phyloP scores from a whole-genome alignment of 352 stramenopile species.

The Lagenidium sp. region DNA sequence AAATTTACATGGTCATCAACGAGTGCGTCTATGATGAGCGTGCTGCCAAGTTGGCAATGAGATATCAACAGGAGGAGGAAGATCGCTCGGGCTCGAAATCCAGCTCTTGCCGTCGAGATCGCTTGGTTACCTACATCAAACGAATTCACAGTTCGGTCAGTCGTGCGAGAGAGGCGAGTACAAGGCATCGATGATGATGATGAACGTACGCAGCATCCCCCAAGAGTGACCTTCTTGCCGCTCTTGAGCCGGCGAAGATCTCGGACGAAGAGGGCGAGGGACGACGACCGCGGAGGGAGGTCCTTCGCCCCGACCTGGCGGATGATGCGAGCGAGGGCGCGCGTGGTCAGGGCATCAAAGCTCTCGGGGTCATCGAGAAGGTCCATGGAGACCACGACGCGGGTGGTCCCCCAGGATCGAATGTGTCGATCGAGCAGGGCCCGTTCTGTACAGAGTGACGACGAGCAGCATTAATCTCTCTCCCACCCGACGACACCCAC shows the following conservation, averaged over 20 bases:
- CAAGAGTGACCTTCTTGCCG: conserved; percentile 64
- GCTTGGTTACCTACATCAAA: too few relatives aligned
- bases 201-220: conserved; percentile 48
- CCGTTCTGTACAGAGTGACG: too few relatives aligned
- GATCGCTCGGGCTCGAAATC: conserved; percentile 12
- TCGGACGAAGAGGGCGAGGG: conserved; percentile 27
- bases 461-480: too few relatives aligned
- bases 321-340: conserved; percentile 48
- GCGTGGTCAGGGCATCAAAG: conserved; percentile 64
- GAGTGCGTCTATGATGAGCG: too few relatives aligned
- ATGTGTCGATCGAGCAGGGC: conserved; percentile 37
- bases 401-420: not conserved
- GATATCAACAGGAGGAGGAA: too few relatives aligned
- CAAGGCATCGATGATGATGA: too few relatives aligned
- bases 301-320: conserved; percentile 42
- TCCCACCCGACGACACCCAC: too few relatives aligned
- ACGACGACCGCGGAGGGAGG: conserved; percentile 45
- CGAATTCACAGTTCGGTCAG: too few relatives aligned
- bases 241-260: conserved; percentile 36
- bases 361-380: conserved; percentile 37
- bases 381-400: conserved; percentile 25
- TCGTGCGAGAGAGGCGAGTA: too few relatives aligned
- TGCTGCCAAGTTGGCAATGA: too few relatives aligned
- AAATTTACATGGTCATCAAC: too few relatives aligned
- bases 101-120: conserved; percentile 7